Evolutionary conservation across 768 basidiomycete species (phyloP).

Genomic region (Agaricus subrufescens): DNA sequence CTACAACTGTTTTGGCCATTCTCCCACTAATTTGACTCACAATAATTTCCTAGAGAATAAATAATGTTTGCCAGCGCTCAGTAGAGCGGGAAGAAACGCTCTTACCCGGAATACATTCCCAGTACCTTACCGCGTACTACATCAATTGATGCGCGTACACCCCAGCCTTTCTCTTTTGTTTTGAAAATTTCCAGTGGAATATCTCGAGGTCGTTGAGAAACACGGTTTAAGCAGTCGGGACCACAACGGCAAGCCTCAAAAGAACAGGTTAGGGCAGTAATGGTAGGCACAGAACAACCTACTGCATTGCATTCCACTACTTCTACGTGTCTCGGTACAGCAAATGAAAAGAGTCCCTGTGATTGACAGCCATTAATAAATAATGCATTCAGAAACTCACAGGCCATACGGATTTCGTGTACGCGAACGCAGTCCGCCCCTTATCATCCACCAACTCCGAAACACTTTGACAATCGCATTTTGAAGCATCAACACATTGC

Average conservation of each 20-base stretch:
- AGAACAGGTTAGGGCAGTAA: neutral
- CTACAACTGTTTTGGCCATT: neutral
- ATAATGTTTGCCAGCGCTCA: neutral
- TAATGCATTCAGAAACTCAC: neutral
- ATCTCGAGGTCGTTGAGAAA: conserved; percentile 55
- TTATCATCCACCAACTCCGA: conserved; percentile 32
- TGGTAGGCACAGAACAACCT: conserved; percentile 6
- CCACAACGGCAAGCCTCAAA: conserved; percentile 42
- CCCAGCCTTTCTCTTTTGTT: conserved; percentile 58
- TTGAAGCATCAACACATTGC: conserved; percentile 24
- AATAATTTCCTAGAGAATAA: neutral
- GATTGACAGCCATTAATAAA: neutral
- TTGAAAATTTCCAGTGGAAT: conserved; percentile 64
- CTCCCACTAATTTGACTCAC: neutral
- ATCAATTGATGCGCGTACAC: conserved; percentile 41
- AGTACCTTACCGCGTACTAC: conserved; percentile 54
- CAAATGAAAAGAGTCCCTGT: conserved; percentile 49
- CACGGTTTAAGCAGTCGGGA: conserved; percentile 48
- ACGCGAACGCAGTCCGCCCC: conserved; percentile 33
- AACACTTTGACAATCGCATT: conserved; percentile 45
- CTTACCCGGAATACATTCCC: conserved; percentile 67
- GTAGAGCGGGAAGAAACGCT: neutral
- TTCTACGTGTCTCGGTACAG: conserved; percentile 35
- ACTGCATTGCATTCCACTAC: conserved; percentile 69
- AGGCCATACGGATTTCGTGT: conserved; percentile 31